Base-by-base conservation (phyloP, 1,139 yeast species). In the Protomyces arabidopsidicola region DNA sequence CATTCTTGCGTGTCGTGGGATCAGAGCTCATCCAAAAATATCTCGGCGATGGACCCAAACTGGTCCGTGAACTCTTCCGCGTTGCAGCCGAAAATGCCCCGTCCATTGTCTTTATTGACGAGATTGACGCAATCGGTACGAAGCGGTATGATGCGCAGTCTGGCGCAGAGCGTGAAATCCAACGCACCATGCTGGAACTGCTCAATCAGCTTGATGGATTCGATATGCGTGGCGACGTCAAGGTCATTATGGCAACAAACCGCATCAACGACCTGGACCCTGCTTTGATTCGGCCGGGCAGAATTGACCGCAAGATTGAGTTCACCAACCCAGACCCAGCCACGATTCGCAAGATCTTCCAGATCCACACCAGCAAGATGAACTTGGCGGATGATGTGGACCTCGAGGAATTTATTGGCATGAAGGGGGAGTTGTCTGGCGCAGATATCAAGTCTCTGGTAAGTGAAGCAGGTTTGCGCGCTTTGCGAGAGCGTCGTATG, bases 381-480 rank as follows among this genome's bases (percentile, higher is more conserved):
- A 90, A 85, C 71, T 80, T 95, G 70, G 84, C 91, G 22, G 84
- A 82, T 16, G 98, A 91, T 72, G 97, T 93, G 53, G 88, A 89
- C 70, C 81, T 91, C 68, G 98, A 93, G 69, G 95, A 87, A 71
- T 82, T 95, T 70, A 96, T 93, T 42, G 86, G 90, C 38, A 82
- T 95, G 16, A 95, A 93, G 78, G 98, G 93, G 74, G 98, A 93
- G 69, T 80, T 93, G 68, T 88, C 97, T 18, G 99, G 99, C 65
- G 99, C 99, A 10, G 98, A 95, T 76, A 93, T 93, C 72, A 93
- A 93, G 79, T 98, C 98, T 36, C 88, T 95, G 78, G 91, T 98
- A 76, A 91, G 98, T 0, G 98, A 93, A 75, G 98, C 98, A 1
- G 99, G 98, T 65, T 80, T 95, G 73, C 81, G 93, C 71, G 98